These are phyloP conservation scores for Metschnikowia colocasiae DNA, from an alignment of 805 yeast species.

Conservation along the genomic window DNA sequence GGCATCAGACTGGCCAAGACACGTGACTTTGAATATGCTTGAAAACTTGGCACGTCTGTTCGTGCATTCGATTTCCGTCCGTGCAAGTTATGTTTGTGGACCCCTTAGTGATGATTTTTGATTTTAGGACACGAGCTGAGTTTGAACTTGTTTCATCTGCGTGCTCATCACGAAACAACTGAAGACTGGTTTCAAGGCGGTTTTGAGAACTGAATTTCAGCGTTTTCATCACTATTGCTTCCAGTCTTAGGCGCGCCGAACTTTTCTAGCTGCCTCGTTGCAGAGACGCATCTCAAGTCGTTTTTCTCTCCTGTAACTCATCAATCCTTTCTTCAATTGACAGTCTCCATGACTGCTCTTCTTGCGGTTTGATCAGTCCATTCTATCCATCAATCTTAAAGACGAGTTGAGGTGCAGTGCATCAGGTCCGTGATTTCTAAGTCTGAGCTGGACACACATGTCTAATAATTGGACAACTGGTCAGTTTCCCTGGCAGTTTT, in stretches of 20 bases:
- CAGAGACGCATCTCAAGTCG: not conserved
- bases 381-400: slow-evolving; percentile 32
- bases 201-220: not conserved
- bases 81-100: too few relatives aligned
- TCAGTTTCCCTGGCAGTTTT: slow-evolving; percentile 25
- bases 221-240: not conserved
- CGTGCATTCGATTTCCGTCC: too few relatives aligned
- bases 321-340: slow-evolving; percentile 20
- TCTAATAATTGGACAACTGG: slow-evolving; percentile 31
- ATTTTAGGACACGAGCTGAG: too few relatives aligned
- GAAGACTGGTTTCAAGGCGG: not conserved
- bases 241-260: not conserved
- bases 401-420: slow-evolving; percentile 14
- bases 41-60: too few relatives aligned
- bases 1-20: too few relatives aligned
- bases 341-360: slow-evolving; percentile 31
- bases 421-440: slow-evolving; percentile 7
- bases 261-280: not conserved
- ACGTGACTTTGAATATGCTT: too few relatives aligned
- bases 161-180: not conserved
- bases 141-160: not conserved
- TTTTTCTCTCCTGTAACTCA: too few relatives aligned
- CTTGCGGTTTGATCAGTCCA: slow-evolving; percentile 35
- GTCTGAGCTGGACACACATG: slow-evolving; percentile 25
- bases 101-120: too few relatives aligned